A percentile compares a stretch with the other conserved stretches of the same genome.
phyloP scores from a whole-genome alignment of 768 basidiomycete genomes.

The Cystobasidium tubakii region DNA sequence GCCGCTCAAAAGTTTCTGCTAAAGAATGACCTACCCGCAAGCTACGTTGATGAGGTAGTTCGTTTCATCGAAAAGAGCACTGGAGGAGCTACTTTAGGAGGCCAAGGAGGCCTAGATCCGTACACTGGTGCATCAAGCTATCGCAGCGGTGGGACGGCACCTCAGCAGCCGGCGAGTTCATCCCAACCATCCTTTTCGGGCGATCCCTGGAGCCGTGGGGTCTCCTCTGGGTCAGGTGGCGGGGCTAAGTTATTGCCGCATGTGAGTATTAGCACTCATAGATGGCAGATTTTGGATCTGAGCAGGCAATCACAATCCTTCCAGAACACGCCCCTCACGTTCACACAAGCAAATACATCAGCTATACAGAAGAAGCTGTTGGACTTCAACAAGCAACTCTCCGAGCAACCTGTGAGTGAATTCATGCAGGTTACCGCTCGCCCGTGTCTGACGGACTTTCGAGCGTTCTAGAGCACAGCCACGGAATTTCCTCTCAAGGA shows the following conservation, averaged over 20 bases:
- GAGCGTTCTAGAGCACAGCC: constrained; percentile 16
- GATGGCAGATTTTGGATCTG: neutral
- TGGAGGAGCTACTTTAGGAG: constrained; percentile 62
- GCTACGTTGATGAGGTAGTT: constrained; percentile 83
- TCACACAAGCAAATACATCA: constrained; percentile 73
- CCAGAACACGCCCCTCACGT: constrained; percentile 55
- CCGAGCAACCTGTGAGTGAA: constrained; percentile 61
- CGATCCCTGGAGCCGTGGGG: constrained; percentile 30
- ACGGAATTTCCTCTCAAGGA: constrained; percentile 37
- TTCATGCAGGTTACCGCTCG: neutral
- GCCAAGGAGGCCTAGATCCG: constrained; percentile 67
- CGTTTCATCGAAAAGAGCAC: constrained; percentile 91
- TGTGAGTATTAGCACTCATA: neutral
- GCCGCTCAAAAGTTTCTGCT: constrained; percentile 85
- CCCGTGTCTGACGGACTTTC: neutral
- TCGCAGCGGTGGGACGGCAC: neutral
- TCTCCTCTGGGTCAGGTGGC: neutral
- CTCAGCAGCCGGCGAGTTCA: neutral
- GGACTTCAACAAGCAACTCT: constrained; percentile 54
- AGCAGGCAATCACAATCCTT: neutral
- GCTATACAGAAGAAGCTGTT: constrained; percentile 79
- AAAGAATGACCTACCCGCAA: constrained; percentile 70
- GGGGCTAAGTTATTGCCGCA: neutral
- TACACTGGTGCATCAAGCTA: constrained; percentile 64
- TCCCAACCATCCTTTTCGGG: constrained; percentile 1